Percentiles rank a stretch among this genome's conserved stretches.
Conservation (phyloP, 2,329 filamentous ascomycete genomes). For the Aspergillus hortae region DNA sequence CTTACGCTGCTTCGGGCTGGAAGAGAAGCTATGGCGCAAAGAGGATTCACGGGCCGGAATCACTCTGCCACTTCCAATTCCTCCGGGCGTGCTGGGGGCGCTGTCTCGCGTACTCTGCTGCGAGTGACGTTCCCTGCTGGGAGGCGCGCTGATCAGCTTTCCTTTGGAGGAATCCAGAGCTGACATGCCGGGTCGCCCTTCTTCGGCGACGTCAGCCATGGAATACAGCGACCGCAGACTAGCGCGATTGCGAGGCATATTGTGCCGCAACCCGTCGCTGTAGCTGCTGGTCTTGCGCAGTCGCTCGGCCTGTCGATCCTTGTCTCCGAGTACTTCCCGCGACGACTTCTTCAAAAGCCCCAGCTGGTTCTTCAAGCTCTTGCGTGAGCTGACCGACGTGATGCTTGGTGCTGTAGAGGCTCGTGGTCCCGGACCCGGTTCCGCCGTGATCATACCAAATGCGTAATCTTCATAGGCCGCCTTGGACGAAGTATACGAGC, state of each 20-base stretch:
- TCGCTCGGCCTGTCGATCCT: conserved; percentile 31
- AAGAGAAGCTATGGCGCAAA: conserved; percentile 54
- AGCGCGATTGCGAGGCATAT: conserved; percentile 32
- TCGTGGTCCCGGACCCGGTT: conserved; percentile 37
- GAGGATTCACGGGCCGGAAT: conserved; percentile 69
- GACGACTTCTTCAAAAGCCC: conserved; percentile 34
- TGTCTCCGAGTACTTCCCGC: conserved; percentile 35
- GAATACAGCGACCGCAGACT: conserved; percentile 40
- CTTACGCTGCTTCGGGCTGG: conserved; percentile 51
- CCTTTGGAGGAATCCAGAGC: conserved; percentile 18
- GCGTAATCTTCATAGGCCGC: conserved; percentile 31
- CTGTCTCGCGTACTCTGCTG: conserved; percentile 24
- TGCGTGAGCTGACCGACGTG: conserved; percentile 38
- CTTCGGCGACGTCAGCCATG: conserved; percentile 42
- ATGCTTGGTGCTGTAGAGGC: conserved; percentile 37
- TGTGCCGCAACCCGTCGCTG: conserved; percentile 32
- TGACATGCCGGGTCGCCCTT: conserved; percentile 22
- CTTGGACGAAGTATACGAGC: conserved; percentile 35
- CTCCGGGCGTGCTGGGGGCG: conserved; percentile 28
- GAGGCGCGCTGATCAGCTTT: conserved; percentile 18
- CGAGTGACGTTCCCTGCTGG: conserved; percentile 34
- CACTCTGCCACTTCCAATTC: conserved; percentile 46
- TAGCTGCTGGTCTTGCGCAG: conserved; percentile 31
- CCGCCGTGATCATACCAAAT: conserved; percentile 39
- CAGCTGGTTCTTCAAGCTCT: conserved; percentile 35